Base-by-base conservation (phyloP, 2,329 filamentous ascomycete species). In the Cucurbitaria berberidis region DNA sequence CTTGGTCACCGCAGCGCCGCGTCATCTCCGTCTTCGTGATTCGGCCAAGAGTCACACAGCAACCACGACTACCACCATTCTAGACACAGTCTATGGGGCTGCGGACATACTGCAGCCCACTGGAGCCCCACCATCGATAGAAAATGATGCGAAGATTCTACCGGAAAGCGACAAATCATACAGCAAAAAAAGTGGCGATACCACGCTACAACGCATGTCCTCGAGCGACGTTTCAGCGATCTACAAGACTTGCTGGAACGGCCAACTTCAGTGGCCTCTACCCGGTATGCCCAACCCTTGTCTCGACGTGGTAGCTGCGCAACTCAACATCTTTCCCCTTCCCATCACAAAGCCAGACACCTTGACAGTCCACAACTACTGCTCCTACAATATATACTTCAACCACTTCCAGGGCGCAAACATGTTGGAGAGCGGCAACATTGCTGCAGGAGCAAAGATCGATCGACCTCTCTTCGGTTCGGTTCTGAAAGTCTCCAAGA, bases 331-430 rank as follows among this genome's bases (percentile, higher is more conserved):
- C 38, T 66, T 58, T 45, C 5, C 46, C 1, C 44, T 38, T 1
- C 63, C 61, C 2, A 30, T 43, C 5, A 45, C 53, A 1, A 58
- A 30, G 0, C 41, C 58, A 0, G 47, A 59, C 24, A 56, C 51
- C 1, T 42, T 64, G n/a, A 61, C 57, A 10, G 45, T 64, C 15
- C 39, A 57, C 29, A 64, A 63, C 45, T 66, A 61, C 53, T 66
- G 63, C 48, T 30, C 48, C 9, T 64, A 66, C 40, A 40, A 55
- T 15, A 53, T 63, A 21, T 47, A 48, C 39, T 53, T 57, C 43
- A 40, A 52, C 24, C 59, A 59, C 11, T 43, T 54, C 22, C 27
- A 51, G n/a, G 56, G 52, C 15, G 47, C 45, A 15, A 45, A 24
- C 1, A 34, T 38, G 5, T 38, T 40, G 8, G 54, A 48, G 11